Percentiles rank a stretch among this genome's conserved stretches.
phyloP scores from a whole-genome alignment of 768 basidiomycete species.

The Stropharia rugosoannulata region DNA sequence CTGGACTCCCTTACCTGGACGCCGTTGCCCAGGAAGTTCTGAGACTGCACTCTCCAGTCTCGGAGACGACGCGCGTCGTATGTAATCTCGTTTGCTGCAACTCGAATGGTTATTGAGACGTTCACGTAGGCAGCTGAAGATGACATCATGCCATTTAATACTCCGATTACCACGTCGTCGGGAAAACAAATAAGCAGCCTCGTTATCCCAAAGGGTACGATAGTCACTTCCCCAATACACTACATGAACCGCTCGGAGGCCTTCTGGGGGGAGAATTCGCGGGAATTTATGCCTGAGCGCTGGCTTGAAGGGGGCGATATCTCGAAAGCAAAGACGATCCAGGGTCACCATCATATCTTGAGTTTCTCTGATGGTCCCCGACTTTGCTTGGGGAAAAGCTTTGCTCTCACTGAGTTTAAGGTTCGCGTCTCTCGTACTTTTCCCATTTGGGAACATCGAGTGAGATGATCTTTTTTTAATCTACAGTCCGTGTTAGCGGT shows the following conservation, averaged over 20 bases:
- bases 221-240: constrained; percentile 40
- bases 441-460: background rate
- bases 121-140: constrained; percentile 45
- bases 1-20: constrained; percentile 54
- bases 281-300: constrained; percentile 60
- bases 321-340: constrained; percentile 35
- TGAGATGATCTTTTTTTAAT: background rate
- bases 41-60: constrained; percentile 36
- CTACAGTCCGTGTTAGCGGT: constrained; percentile 41
- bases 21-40: constrained; percentile 44
- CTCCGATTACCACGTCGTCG: constrained; percentile 41
- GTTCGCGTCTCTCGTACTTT: constrained; percentile 15
- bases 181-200: constrained; percentile 40
- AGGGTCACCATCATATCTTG: constrained; percentile 49
- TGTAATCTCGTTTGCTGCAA: constrained; percentile 7
- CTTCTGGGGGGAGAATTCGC: constrained; percentile 62
- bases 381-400: constrained; percentile 46
- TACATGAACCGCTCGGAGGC: constrained; percentile 48
- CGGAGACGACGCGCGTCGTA: constrained; percentile 37
- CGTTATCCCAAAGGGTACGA: constrained; percentile 45
- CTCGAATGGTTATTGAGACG: background rate
- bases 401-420: constrained; percentile 48
- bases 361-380: constrained; percentile 54
- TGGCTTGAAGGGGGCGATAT: constrained; percentile 46
- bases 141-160: constrained; percentile 57